Percentiles rank a stretch among this genome's conserved stretches.
Conservation (phyloP, 306 rosid species). For the Medicago ruthenica region DNA sequence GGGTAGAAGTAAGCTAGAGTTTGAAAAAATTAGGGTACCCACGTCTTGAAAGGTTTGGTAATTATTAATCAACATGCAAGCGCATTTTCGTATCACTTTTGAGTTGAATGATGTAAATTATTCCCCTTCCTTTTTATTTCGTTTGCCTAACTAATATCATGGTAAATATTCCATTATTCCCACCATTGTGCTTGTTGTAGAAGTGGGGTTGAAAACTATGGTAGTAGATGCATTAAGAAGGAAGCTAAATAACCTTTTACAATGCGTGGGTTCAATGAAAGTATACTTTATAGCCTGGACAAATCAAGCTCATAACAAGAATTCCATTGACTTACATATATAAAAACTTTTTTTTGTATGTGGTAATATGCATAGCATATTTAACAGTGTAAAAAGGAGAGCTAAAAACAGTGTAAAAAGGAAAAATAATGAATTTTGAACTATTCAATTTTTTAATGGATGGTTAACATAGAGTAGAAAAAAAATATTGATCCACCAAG, state of each 20-base stretch:
- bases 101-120: constrained; percentile 15
- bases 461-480: neutral
- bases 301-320: neutral
- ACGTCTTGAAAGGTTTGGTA: neutral
- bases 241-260: constrained; percentile 34
- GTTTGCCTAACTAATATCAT: constrained; percentile 10
- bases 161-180: constrained; percentile 42
- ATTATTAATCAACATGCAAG: constrained; percentile 8
- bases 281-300: neutral
- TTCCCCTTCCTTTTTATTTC: neutral
- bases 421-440: neutral
- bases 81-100: constrained; percentile 16
- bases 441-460: neutral
- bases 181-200: constrained; percentile 1
- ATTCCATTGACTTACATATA: neutral
- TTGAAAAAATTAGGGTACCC: constrained; percentile 31
- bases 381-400: neutral
- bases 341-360: neutral
- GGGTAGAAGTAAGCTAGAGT: neutral
- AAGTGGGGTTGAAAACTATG: constrained; percentile 35
- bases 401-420: no score
- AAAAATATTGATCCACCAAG: neutral
- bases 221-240: constrained; percentile 34
- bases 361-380: neutral
- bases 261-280: constrained; percentile 20